Base-by-base conservation (phyloP, 2,329 filamentous ascomycete genomes). In the Neonectria punicea region DNA sequence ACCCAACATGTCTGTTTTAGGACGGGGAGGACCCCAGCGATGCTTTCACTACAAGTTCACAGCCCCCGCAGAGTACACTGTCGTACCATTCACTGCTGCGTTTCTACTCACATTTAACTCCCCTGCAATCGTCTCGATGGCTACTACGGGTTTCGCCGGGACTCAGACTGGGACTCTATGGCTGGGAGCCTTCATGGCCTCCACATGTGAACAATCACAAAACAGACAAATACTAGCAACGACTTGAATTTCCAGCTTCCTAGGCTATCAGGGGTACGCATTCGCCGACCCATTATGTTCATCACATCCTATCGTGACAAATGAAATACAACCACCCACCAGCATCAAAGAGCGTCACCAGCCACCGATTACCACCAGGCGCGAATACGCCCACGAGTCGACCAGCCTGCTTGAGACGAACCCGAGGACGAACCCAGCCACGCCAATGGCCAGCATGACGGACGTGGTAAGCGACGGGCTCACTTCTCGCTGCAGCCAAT, bases 361-460 rank as follows among this genome's bases (percentile, higher is more conserved):
- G n/a, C 32, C 44, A 43, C n/a, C 32, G 43, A 25, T 44, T n/a
- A 46, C 16, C 32, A 57, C 10, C 47, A 57, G 11, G 8, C 22
- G 51, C 34, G 55, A 36, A 46, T 47, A 53, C 39, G 50, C 36
- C 47, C 56, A 62, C 54, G 56, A 60, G 51, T 67, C 63, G 51
- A 70, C 4, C 43, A 68, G 51, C 50, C 53, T 68, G 53, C 66
- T 64, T 41, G 67, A 70, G 41, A 68, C 20, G 55, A 68, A 60
- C 34, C 66, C 66, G 28, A 66, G 46, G 14, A 64, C 10, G 58
- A 68, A 66, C 34, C 66, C 67, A 46, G 61, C 54, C 39, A 51
- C 63, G 55, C 67, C 67, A 60, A 70, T 70, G 62, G 51, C 67
- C 66, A 70, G 63, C 66, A 66, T 68, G 44, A 68, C 51, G 50